Conservation (phyloP, 805 yeast species). For the Alloascoidea africana region DNA sequence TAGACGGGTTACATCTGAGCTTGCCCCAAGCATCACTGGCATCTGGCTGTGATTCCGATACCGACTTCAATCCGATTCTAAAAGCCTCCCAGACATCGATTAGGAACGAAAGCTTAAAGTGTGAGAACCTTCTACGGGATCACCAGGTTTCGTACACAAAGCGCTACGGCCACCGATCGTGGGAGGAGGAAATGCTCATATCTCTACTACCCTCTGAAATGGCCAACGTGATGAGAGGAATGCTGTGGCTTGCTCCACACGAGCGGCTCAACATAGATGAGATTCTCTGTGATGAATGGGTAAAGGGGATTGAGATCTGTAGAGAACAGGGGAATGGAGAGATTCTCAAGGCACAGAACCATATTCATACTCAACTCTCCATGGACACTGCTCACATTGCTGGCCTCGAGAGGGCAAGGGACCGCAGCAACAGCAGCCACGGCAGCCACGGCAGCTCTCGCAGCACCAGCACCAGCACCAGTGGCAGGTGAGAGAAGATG, state of each 20-base stretch:
- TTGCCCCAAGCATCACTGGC: background rate
- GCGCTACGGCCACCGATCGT: background rate
- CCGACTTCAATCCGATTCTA: background rate
- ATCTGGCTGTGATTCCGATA: background rate
- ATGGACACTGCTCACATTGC: conserved; percentile 31
- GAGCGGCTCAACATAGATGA: conserved; percentile 1
- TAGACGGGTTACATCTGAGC: no score
- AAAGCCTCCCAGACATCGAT: no score
- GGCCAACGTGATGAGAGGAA: background rate
- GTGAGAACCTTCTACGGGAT: no score
- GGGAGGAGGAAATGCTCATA: background rate
- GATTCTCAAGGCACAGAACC: conserved; percentile 18
- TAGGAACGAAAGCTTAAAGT: no score
- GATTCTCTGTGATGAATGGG: background rate
- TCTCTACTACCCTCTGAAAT: background rate
- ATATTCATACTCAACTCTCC: conserved; percentile 29
- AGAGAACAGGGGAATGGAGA: background rate
- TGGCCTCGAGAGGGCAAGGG: no score
- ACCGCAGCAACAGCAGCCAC: no score
- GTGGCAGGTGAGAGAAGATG: no score
- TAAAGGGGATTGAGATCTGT: conserved; percentile 1
- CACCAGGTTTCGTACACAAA: background rate
- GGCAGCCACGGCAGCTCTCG: no score
- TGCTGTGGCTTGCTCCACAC: conserved; percentile 1
- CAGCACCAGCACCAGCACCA: no score